Evolutionary conservation across 2,329 filamentous ascomycete species (phyloP).

Genomic region (Cercospora sp.): DNA sequence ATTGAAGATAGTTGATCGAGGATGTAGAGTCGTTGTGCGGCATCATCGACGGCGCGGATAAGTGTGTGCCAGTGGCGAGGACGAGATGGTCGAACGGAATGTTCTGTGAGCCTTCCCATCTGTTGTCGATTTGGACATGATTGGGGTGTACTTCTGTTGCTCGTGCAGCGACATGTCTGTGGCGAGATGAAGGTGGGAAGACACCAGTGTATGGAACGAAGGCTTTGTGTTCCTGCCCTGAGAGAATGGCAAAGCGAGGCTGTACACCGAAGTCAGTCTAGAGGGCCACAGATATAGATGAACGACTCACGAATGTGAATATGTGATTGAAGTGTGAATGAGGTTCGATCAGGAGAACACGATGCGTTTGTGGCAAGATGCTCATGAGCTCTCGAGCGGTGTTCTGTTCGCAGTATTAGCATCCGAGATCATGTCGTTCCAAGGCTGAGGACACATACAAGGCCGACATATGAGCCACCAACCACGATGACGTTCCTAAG

Average conservation of each 20-base stretch:
- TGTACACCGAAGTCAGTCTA: conserved; percentile 4
- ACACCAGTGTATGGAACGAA: conserved; percentile 27
- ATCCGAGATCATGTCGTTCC: background rate
- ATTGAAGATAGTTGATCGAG: conserved; percentile 20
- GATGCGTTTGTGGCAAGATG: conserved; percentile 18
- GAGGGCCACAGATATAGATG: background rate
- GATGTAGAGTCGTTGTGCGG: conserved; percentile 19
- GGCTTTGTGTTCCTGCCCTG: conserved; percentile 28
- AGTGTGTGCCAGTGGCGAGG: conserved; percentile 25
- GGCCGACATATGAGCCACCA: conserved; percentile 26
- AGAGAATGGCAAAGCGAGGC: conserved; percentile 27
- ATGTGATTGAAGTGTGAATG: conserved; percentile 28
- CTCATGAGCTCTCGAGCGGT: conserved; percentile 25
- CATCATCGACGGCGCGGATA: conserved; percentile 26
- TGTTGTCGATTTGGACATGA: conserved; percentile 19
- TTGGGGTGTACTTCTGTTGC: conserved; percentile 21
- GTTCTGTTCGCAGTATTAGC: conserved; percentile 13
- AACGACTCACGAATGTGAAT: conserved; percentile 25
- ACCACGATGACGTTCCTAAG: conserved; percentile 28
- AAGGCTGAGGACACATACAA: conserved; percentile 8
- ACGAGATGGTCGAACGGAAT: conserved; percentile 29
- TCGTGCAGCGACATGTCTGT: conserved; percentile 21
- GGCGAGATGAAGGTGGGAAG: conserved; percentile 17
- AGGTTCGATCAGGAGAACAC: conserved; percentile 28
- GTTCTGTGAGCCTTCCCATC: conserved; percentile 22